Conservation (phyloP, 305 asterid genomes). For the Fraxinus paxiana region DNA sequence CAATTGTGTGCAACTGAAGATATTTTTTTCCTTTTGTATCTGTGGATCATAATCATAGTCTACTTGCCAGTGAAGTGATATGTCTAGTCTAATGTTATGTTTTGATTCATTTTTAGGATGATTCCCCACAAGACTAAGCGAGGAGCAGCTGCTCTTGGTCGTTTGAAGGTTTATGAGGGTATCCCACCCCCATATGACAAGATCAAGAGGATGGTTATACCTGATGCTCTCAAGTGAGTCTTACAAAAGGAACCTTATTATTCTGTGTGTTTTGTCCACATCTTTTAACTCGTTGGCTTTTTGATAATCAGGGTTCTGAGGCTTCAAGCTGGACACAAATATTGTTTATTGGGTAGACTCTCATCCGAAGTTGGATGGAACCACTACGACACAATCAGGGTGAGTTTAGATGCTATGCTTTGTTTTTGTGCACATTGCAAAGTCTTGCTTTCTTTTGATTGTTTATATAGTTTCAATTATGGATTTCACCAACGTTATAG, state of each 20-base stretch:
- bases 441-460: not conserved
- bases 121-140: constrained; percentile 52
- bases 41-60: not conserved
- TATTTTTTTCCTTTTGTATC: not conserved
- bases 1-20: not conserved
- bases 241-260: not conserved
- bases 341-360: constrained; percentile 46
- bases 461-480: not conserved
- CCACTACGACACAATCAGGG: constrained; percentile 43
- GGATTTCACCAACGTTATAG: not conserved
- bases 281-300: not conserved
- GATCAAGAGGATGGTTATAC: constrained; percentile 45
- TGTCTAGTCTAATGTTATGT: not conserved
- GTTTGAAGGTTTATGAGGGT: constrained; percentile 48
- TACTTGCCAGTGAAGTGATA: not conserved
- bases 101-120: constrained; percentile 29
- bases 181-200: constrained; percentile 49
- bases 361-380: constrained; percentile 55
- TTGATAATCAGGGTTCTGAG: constrained; percentile 38
- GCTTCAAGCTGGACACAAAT: constrained; percentile 48
- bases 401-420: constrained; percentile 7
- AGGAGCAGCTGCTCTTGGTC: constrained; percentile 44
- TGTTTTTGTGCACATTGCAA: not conserved
- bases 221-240: constrained; percentile 49
- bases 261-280: not conserved